Conservation (phyloP, 352 stramenopile species). For the Pythium folliculosum region DNA sequence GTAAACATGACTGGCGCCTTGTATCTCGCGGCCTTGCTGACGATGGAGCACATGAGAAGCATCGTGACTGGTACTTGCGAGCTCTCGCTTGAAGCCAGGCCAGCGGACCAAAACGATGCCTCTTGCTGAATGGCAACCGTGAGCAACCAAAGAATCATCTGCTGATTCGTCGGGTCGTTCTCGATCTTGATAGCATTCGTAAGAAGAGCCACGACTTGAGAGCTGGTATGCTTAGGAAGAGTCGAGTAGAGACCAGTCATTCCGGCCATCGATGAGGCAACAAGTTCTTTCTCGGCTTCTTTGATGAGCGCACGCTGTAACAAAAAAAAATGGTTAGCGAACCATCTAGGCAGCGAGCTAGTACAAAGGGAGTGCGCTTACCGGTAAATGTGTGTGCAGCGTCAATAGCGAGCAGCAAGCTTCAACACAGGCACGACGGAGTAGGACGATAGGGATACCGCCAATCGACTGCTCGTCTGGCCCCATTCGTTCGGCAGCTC, state of each 20-base stretch:
- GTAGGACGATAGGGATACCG: conserved; percentile 70
- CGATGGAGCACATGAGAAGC: conserved; percentile 79
- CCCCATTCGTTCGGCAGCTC: conserved; percentile 21
- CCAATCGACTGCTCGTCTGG: conserved; percentile 67
- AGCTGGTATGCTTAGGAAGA: conserved; percentile 83
- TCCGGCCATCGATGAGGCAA: conserved; percentile 60
- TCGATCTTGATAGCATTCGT: conserved; percentile 85
- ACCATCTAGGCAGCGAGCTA: not conserved
- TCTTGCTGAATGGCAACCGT: conserved; percentile 87
- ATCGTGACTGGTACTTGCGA: conserved; percentile 87
- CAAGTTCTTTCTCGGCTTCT: conserved; percentile 73
- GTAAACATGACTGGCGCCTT: conserved; percentile 86
- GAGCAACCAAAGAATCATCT: conserved; percentile 90
- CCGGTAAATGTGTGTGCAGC: conserved; percentile 76
- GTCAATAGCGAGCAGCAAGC: conserved; percentile 82
- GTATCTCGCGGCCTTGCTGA: conserved; percentile 81
- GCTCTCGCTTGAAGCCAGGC: conserved; percentile 77
- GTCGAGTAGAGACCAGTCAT: conserved; percentile 77
- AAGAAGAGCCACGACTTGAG: conserved; percentile 80
- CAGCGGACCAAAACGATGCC: conserved; percentile 80
- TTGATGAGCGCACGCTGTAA: conserved; percentile 67
- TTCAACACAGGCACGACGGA: conserved; percentile 77
- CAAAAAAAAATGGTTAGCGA: not conserved
- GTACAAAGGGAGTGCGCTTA: conserved; percentile 21
- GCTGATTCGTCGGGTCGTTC: conserved; percentile 83